Base-by-base conservation (phyloP, 176 grass and related monocot species). In the Oryza meridionalis region DNA sequence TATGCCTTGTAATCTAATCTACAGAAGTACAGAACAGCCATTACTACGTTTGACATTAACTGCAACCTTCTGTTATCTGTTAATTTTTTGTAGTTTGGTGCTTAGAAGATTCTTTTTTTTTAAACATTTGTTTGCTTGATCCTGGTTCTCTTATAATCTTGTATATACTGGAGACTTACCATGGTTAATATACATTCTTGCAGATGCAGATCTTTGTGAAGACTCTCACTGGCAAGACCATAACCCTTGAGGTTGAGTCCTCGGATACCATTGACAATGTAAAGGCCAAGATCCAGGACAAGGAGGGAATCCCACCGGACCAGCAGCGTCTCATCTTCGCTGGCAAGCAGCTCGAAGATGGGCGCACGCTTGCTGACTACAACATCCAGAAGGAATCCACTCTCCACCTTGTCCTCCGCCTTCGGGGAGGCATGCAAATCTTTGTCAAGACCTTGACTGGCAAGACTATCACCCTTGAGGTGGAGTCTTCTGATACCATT, bases 361-460 rank as follows among this genome's bases (percentile, higher is more conserved):
- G 91, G 0, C 84, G 94, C 2, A 96, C 94, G 1, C 75, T 96
- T 0, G 94, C 94, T 0, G 91, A 96, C 42, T 96, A 93, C 69
- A 93, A 93, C 61, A 96, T 96, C 2, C 90, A 95, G 80, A 92
- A 95, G 85, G 93, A 95, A 14, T 96, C 90, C 0, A 96, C 94
- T 0, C 93, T 95, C 1, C 93, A 95, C 31, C 46, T 95, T 7
- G 92, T 93, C 0, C 86, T 88, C 19, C 3, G 86, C 0, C 81
- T 88, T 0, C 31, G 81, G 0, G 87, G 87, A 50, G 87, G 87
- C 0, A 92, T 92, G 87, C 91, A 92, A 67, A 92, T 94, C 4
- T 94, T 94, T 0, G 92, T 91, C 0, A 94, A 94, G 73, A 94
- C 92, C 59, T 51, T 95, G 2, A 95, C 93, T 0, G 93, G 90